phyloP scores from a whole-genome alignment of 1,139 yeast genomes.

The Geotrichum fermentans region DNA sequence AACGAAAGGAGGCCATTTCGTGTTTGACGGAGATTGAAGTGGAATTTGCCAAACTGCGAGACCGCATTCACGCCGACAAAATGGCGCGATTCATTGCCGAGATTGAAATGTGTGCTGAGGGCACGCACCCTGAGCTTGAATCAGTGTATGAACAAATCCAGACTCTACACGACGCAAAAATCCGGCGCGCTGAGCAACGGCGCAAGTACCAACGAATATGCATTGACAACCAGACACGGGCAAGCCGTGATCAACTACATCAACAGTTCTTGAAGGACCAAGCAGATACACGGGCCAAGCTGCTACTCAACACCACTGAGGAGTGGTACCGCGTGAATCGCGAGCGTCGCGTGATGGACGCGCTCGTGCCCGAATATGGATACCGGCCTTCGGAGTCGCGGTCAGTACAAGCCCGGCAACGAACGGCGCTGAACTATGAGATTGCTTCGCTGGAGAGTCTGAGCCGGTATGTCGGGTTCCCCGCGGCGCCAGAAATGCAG shows the following conservation, averaged over 20 bases:
- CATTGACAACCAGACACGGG: conserved; percentile 74
- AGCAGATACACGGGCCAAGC: conserved; percentile 60
- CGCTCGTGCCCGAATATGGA: conserved; percentile 51
- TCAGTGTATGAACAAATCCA: conserved; percentile 65
- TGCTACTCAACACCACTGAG: conserved; percentile 72
- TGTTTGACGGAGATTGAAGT: conserved; percentile 73
- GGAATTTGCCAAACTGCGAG: conserved; percentile 80
- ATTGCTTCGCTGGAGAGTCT: conserved; percentile 56
- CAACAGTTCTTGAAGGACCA: conserved; percentile 73
- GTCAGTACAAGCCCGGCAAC: conserved; percentile 47
- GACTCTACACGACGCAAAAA: conserved; percentile 61
- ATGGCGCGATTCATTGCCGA: conserved; percentile 73
- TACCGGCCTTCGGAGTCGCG: conserved; percentile 34
- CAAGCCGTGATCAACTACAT: conserved; percentile 73
- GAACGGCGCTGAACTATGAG: conserved; percentile 53
- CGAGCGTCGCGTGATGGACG: conserved; percentile 82
- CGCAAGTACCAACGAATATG: conserved; percentile 71
- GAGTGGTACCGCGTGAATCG: conserved; percentile 90
- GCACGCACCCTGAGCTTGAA: conserved; percentile 82
- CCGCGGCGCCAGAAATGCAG: conserved; percentile 52
- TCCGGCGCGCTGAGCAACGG: conserved; percentile 61
- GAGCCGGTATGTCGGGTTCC: conserved; percentile 56
- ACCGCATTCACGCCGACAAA: conserved; percentile 51
- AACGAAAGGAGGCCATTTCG: conserved; percentile 57
- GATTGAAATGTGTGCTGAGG: conserved; percentile 78